These are phyloP conservation scores for Phyllosticta citriasiana DNA, from an alignment of 2,329 filamentous ascomycete species.

Conservation along the genomic window DNA sequence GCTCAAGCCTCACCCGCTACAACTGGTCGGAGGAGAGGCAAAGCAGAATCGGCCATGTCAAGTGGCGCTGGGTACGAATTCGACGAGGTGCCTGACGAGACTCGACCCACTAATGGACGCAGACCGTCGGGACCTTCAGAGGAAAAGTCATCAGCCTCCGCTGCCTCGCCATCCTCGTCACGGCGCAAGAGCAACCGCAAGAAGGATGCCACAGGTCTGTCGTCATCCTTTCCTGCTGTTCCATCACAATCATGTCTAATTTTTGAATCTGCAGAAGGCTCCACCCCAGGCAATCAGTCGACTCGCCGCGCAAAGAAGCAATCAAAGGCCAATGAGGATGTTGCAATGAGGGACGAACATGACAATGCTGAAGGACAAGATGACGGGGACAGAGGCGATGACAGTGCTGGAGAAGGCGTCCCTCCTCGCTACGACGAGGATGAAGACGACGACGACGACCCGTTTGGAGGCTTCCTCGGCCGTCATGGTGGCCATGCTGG, in stretches of 20 bases:
- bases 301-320: constrained; percentile 23
- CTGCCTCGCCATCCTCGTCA: constrained; percentile 52
- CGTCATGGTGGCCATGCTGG: constrained; percentile 52
- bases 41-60: constrained; percentile 59
- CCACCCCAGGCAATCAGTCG: constrained; percentile 20
- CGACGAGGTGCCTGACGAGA: constrained; percentile 5
- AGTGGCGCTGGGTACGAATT: constrained; percentile 51
- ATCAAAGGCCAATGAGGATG: constrained; percentile 49
- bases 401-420: constrained; percentile 57
- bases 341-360: constrained; percentile 57
- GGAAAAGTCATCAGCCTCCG: constrained; percentile 44
- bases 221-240: background rate
- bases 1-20: constrained; percentile 29
- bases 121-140: constrained; percentile 57
- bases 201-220: constrained; percentile 48
- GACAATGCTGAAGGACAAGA: constrained; percentile 46
- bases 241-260: background rate
- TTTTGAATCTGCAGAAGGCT: constrained; percentile 12
- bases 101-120: constrained; percentile 17
- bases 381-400: constrained; percentile 28
- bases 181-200: constrained; percentile 69
- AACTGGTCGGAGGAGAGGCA: constrained; percentile 50
- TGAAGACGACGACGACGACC: constrained; percentile 50
- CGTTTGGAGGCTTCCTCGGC: constrained; percentile 55
- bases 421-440: constrained; percentile 42